Base-by-base conservation (phyloP, 768 basidiomycete species). In the Tylopilus subfusipes region DNA sequence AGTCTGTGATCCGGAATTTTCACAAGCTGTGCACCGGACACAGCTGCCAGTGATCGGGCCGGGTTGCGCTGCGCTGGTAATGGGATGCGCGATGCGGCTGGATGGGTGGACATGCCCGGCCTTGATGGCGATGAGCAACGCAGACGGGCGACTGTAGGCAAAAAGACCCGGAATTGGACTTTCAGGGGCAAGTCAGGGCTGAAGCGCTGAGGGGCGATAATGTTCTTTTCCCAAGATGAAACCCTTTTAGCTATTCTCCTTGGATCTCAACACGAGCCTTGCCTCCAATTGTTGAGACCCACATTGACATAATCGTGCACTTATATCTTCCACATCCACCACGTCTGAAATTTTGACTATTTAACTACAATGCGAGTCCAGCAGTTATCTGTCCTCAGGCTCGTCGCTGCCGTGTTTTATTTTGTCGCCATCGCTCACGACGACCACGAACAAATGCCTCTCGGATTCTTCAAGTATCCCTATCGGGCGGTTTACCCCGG, bases 381-480 rank as follows among this genome's bases (percentile, higher is more conserved):
- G 24, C 56, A 67, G 24, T 47, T 55, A 27, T 46, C 64, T 51
- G 33, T 67, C 42, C 54, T 73, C n/a, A n/a, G n/a, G n/a, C n/a
- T n/a, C 19, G 52, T 74, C 22, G 50, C 66, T 25, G 36, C 70
- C 45, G 48, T 68, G 34, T 43, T 72, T 52, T 60, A 61, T 27
- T 60, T 58, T 29, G 53, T 65, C 34, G 72, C 64, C 24, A 61
- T 67, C 48, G 75, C 63, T 8, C 75, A 78, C 53, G 67, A 73
- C 31, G 68, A 69, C 42, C 73, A 80, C 63, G 67, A 77, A 18
- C 86, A 89, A 65, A 74, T 84, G 60, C 86, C 87, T 40, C 66
- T 86, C 40, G 85, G 79, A 58, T 88, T 86, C 63, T 77, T 85
- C 58, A 81, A 79, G 45, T 88, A 78, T 61, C 88, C 87, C 12